phyloP scores from a whole-genome alignment of 2,329 filamentous ascomycete species.

The Coniochaeta sp. region DNA sequence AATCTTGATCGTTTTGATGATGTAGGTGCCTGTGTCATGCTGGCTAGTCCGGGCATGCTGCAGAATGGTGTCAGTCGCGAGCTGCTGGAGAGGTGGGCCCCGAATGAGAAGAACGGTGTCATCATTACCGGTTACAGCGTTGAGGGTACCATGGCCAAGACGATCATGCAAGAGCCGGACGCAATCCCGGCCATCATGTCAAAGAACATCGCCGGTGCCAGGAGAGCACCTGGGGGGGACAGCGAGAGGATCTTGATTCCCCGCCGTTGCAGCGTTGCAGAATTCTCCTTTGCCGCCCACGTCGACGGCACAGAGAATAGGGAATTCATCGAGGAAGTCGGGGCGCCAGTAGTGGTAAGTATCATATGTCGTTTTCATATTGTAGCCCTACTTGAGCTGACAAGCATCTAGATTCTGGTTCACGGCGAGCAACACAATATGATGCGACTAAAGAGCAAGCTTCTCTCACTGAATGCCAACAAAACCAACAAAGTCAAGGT shows the following conservation, averaged over 20 bases:
- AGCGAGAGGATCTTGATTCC: slow-evolving; percentile 89
- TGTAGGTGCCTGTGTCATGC: slow-evolving; percentile 91
- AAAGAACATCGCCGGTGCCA: slow-evolving; percentile 55
- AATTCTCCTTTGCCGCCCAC: slow-evolving; percentile 93
- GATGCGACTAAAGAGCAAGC: slow-evolving; percentile 91
- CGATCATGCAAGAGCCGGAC: slow-evolving; percentile 90
- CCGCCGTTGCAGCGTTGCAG: slow-evolving; percentile 83
- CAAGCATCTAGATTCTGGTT: slow-evolving; percentile 66
- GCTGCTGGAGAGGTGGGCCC: slow-evolving; percentile 90
- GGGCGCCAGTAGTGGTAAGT: slow-evolving; percentile 85
- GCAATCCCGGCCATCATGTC: slow-evolving; percentile 93
- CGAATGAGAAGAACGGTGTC: slow-evolving; percentile 94
- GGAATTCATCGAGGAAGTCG: slow-evolving; percentile 93
- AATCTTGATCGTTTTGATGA: slow-evolving; percentile 95
- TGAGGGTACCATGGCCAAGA: slow-evolving; percentile 96
- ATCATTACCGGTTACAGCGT: slow-evolving; percentile 98
- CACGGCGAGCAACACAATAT: slow-evolving; percentile 98
- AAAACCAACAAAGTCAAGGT: slow-evolving; percentile 82
- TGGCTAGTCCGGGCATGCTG: slow-evolving; percentile 95
- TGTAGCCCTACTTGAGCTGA: neutral
- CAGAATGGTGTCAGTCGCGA: slow-evolving; percentile 94
- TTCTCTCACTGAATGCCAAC: slow-evolving; percentile 82
- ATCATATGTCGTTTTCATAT: neutral
- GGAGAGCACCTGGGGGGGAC: slow-evolving; percentile 58
- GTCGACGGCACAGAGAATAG: slow-evolving; percentile 94